These are phyloP conservation scores for Paraconiothyrium sp. DNA, from an alignment of 2,329 filamentous ascomycete genomes.

Conservation along the genomic window DNA sequence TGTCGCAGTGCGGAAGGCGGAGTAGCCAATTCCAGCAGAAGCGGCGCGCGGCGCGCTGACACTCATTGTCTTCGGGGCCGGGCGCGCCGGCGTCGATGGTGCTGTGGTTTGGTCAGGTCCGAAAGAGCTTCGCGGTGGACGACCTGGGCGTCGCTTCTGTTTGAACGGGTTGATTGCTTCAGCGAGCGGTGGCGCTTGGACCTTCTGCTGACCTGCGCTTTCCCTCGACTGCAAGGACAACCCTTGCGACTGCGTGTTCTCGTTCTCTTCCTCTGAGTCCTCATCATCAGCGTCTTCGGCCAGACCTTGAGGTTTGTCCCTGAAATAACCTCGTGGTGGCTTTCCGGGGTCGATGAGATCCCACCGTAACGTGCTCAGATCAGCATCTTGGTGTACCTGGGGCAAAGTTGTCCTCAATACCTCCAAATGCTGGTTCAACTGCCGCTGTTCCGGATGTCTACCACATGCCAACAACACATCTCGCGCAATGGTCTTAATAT, in stretches of 20 bases:
- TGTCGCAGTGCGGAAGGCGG: constrained; percentile 51
- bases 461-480: constrained; percentile 71
- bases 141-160: constrained; percentile 44
- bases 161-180: constrained; percentile 45
- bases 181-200: constrained; percentile 30
- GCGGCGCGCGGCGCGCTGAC: constrained; percentile 34
- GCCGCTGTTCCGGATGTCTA: constrained; percentile 67
- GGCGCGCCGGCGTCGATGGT: constrained; percentile 29
- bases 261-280: constrained; percentile 45
- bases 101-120: constrained; percentile 27
- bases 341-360: constrained; percentile 68
- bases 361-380: constrained; percentile 69
- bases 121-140: constrained; percentile 46
- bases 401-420: constrained; percentile 55
- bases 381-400: constrained; percentile 56
- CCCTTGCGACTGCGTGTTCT: constrained; percentile 20
- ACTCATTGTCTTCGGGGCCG: constrained; percentile 33
- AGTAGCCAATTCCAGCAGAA: constrained; percentile 49
- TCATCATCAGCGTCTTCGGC: constrained; percentile 48
- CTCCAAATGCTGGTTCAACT: constrained; percentile 68
- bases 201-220: constrained; percentile 32
- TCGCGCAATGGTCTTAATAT: constrained; percentile 69
- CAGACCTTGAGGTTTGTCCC: constrained; percentile 33
- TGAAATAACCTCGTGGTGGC: constrained; percentile 51
- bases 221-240: constrained; percentile 31